Evolutionary conservation across 306 rosid genomes (phyloP), one percentile per base, ranked within the genome.

Genomic region (Vicia villosa): DNA sequence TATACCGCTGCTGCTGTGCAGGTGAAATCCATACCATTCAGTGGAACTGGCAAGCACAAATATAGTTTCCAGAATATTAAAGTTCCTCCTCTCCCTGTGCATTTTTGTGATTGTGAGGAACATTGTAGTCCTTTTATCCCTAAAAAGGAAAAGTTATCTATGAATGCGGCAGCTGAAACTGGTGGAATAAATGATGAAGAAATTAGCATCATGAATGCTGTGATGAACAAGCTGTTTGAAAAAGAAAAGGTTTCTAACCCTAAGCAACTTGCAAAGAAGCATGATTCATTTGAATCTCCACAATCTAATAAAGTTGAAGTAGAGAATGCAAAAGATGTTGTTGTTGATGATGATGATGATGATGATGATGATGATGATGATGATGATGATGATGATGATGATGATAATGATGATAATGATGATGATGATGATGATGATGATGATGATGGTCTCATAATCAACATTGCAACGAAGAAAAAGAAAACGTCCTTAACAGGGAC

Each of bases 21-120:
- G 98, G 91, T 93, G 73, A 93, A 90, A 80, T 51, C 86, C n/a
- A 55, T 93, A 56, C 97, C 98, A 36, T 84, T 88, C 34, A 76
- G 80, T 74, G 98, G 98, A 80, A 88, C 90, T 36, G 98, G 98
- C 68, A 90, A 89, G 73, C 98, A 93, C 83, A 90, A 86, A 55
- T 90, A 93, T 76, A 91, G 96, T 68, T 93, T 93, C 88, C 91
- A 85, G 74, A 86, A 85, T 72, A 82, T 90, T 70, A 84, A 86
- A 69, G 83, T 78, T 66, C 84, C 96, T 74, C 46, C 89, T 32
- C 84, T 79, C 54, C 98, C 98, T 4, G 80, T 84, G 76, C 81
- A 88, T 84, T 86, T 93, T 75, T 93, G 98, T 78, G 98, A 88
- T 71, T 93, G 98, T 63, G 96, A 93, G 78, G 96, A 90, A 80